Evolutionary conservation across 305 asterid species (phyloP), one percentile per base, ranked within the genome.

Genomic region (Ilex paraguariensis): DNA sequence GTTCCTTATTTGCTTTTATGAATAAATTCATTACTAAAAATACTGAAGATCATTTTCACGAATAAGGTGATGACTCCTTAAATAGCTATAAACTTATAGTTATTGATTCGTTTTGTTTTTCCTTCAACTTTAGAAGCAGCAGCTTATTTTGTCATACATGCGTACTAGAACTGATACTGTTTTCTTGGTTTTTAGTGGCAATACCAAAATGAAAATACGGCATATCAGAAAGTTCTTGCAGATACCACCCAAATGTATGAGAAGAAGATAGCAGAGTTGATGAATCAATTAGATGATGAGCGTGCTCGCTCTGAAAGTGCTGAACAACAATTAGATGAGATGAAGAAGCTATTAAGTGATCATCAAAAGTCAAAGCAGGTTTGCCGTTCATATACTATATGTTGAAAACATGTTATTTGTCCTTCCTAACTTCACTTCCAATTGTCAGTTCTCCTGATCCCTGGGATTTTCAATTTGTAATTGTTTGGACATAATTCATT

Each of bases 241-340:
- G 95, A 88, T 36, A 85, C 90, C 5, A 86, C 90, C 65, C 85
- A 80, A 69, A 86, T 86, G 91, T 86, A 88, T 28, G 95, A 91
- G 82, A 87, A 77, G 73, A 88, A 81, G 77, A 78, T 91, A 73
- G 76, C 85, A 58, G 90, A 82, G 70, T 60, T 86, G 85, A 71
- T 75, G 80, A 88, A 86, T 78, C 86, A 84, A 74, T 70, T 83
- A 13, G 79, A 79, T 67, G 77, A 67, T 58, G 78, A 78, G 63
- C 69, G 21, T 63, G 63, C 63, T 70, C 66, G 68, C 58, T 62
- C 72, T 51, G 65, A 53, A 64, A 71, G 66, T 57, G 89, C 85
- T 62, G 88, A 78, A 75, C 83, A 72, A 71, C 85, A 81, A 73
- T 57, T 73, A 63, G 76, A 78, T 70, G 72, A 53, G 63, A 73